Conservation (phyloP, 2,329 filamentous ascomycete genomes). For the Cytospora piceicola region DNA sequence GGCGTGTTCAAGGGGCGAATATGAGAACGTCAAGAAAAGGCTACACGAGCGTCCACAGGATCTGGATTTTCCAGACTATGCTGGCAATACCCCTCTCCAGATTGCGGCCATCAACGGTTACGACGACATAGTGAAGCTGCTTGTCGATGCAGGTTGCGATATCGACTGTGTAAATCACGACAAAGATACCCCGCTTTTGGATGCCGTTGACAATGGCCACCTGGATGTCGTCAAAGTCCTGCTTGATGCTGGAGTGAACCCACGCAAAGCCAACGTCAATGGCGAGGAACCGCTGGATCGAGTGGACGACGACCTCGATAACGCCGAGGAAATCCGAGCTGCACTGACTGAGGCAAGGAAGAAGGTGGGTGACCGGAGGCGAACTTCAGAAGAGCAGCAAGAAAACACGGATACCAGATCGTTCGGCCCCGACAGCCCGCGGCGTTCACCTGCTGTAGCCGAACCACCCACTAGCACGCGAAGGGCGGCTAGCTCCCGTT, state of each 20-base stretch:
- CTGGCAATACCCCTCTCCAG: slow-evolving; percentile 94
- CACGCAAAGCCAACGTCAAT: slow-evolving; percentile 86
- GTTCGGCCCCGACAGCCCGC: slow-evolving; percentile 61
- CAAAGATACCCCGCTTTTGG: slow-evolving; percentile 90
- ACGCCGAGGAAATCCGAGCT: slow-evolving; percentile 77
- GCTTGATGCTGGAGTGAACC: slow-evolving; percentile 86
- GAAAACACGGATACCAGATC: slow-evolving; percentile 54
- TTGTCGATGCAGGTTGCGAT: slow-evolving; percentile 83
- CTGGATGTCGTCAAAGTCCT: slow-evolving; percentile 84
- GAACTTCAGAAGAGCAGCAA: slow-evolving; percentile 59
- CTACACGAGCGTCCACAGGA: slow-evolving; percentile 82
- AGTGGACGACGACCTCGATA: slow-evolving; percentile 73
- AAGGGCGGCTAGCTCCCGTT: slow-evolving; percentile 59
- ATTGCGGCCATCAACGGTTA: slow-evolving; percentile 88
- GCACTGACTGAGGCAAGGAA: slow-evolving; percentile 65
- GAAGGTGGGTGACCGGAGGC: slow-evolving; percentile 56
- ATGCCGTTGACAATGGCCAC: slow-evolving; percentile 95
- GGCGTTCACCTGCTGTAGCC: slow-evolving; percentile 55
- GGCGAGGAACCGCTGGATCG: slow-evolving; percentile 91
- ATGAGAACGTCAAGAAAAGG: slow-evolving; percentile 75
- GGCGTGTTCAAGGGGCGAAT: slow-evolving; percentile 83
- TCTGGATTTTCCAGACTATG: slow-evolving; percentile 87
- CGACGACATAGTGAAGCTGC: slow-evolving; percentile 82
- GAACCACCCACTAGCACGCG: slow-evolving; percentile 43
- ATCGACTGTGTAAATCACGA: slow-evolving; percentile 79